These are phyloP conservation scores for Trichoderma sp. DNA, from an alignment of 2,329 filamentous ascomycete species.

Conservation along the genomic window DNA sequence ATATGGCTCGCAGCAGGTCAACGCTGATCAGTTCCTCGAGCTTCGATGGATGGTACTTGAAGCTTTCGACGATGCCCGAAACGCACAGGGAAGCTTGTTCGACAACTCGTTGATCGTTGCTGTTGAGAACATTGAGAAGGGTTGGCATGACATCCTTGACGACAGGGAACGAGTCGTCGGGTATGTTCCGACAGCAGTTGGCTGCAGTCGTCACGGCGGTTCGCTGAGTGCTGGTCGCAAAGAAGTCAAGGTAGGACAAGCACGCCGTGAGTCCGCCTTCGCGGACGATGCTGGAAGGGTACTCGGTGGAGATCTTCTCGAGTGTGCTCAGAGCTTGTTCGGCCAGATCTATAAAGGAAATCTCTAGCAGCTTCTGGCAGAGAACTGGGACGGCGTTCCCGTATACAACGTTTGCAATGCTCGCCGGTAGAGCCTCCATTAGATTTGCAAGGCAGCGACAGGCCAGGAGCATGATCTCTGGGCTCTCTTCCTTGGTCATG, in stretches of 20 bases:
- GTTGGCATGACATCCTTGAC: constrained; percentile 97
- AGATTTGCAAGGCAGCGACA: constrained; percentile 95
- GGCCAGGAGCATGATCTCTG: constrained; percentile 94
- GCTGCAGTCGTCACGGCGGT: constrained; percentile 96
- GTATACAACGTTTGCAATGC: constrained; percentile 94
- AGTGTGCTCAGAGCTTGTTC: constrained; percentile 96
- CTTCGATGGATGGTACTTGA: constrained; percentile 83
- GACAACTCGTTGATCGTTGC: constrained; percentile 93
- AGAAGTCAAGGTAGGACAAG: constrained; percentile 94
- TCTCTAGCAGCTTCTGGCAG: constrained; percentile 93
- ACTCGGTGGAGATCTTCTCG: constrained; percentile 96
- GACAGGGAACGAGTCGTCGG: constrained; percentile 87
- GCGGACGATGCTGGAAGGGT: constrained; percentile 90
- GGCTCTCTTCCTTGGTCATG: constrained; percentile 95
- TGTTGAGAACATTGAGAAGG: constrained; percentile 83
- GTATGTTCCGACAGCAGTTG: constrained; percentile 97
- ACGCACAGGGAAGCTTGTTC: constrained; percentile 96
- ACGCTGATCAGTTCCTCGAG: constrained; percentile 91
- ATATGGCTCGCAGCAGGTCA: constrained; percentile 79
- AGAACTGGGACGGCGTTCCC: constrained; percentile 93
- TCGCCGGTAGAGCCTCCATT: constrained; percentile 93
- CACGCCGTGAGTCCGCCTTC: constrained; percentile 96
- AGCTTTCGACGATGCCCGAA: constrained; percentile 94
- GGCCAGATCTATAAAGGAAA: constrained; percentile 94
- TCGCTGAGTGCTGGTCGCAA: constrained; percentile 93